Conservation (phyloP, 1,284 basidiomycete genomes). For the Papiliotrema fonsecae region DNA sequence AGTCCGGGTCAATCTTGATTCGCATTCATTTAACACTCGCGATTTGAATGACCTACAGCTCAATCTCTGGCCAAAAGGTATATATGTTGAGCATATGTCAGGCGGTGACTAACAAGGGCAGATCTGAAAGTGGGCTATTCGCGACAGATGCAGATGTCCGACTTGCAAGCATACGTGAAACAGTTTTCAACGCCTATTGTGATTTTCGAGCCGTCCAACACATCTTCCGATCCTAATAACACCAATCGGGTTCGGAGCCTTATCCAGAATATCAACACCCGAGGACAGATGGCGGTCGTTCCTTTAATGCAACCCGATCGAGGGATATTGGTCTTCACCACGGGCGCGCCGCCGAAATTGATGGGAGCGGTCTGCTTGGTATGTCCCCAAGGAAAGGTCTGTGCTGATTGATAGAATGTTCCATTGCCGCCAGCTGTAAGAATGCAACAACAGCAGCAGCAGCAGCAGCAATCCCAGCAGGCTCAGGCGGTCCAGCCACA, state of each 20-base stretch:
- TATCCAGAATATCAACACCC: not conserved
- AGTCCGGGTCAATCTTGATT: not conserved
- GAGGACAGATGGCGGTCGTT: conserved; percentile 17
- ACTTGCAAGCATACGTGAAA: not conserved
- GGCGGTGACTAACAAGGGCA: not conserved
- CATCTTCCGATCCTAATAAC: not conserved
- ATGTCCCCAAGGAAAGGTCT: not conserved
- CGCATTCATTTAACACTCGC: not conserved
- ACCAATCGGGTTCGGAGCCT: not conserved
- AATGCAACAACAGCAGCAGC: not conserved
- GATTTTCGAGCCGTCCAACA: not conserved
- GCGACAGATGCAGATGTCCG: not conserved
- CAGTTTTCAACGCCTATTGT: not conserved
- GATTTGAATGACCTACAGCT: not conserved
- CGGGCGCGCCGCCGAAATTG: conserved; percentile 5
- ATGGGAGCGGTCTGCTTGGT: conserved; percentile 24
- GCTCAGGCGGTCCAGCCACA: not conserved
- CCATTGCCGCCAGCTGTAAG: not conserved
- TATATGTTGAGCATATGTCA: not conserved
- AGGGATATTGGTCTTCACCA: conserved; percentile 19
- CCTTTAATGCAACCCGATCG: conserved; percentile 11
- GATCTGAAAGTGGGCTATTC: not conserved
- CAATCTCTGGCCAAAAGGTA: not conserved
- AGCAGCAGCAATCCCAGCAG: conserved; percentile 5
- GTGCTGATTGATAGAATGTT: not conserved